A percentile compares a stretch with the other conserved stretches of the same genome.
Conservation (phyloP, 2,329 filamentous ascomycete genomes). For the Paraphoma sp. region DNA sequence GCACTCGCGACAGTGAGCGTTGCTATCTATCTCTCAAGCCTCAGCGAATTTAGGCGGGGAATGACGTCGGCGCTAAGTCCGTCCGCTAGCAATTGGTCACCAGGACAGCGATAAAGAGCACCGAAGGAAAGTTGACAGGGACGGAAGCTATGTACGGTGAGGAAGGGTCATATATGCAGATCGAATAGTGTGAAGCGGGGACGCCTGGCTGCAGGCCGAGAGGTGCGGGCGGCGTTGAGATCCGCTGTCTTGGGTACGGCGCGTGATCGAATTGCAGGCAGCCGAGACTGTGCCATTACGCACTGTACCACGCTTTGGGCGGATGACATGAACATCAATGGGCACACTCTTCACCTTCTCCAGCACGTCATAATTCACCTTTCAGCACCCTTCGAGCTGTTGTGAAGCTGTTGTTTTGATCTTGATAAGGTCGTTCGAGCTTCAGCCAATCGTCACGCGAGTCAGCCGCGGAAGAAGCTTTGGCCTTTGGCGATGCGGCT, state of each 20-base stretch:
- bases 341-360: neutral
- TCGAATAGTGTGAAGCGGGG: conserved; percentile 22
- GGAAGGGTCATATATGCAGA: conserved; percentile 23
- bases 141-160: conserved; percentile 1
- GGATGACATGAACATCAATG: neutral
- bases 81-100: conserved; percentile 2
- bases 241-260: conserved; percentile 18
- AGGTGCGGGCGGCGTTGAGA: conserved; percentile 19
- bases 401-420: neutral
- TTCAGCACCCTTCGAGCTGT: neutral
- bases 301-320: conserved; percentile 11
- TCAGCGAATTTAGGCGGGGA: conserved; percentile 5
- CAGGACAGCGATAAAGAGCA: conserved; percentile 2
- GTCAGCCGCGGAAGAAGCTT: conserved; percentile 28
- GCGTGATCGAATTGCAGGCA: conserved; percentile 27
- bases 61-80: conserved; percentile 16
- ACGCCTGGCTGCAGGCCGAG: conserved; percentile 16
- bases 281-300: conserved; percentile 14
- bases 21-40: neutral
- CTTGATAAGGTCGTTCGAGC: conserved; percentile 8
- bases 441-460: conserved; percentile 27
- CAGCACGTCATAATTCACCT: neutral
- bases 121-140: neutral
- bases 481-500: neutral
- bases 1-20: neutral